A percentile compares a stretch with the other conserved stretches of the same genome.
Evolutionary conservation across 306 rosid genomes (phyloP).

Genomic region (Cucurbita moschata): DNA sequence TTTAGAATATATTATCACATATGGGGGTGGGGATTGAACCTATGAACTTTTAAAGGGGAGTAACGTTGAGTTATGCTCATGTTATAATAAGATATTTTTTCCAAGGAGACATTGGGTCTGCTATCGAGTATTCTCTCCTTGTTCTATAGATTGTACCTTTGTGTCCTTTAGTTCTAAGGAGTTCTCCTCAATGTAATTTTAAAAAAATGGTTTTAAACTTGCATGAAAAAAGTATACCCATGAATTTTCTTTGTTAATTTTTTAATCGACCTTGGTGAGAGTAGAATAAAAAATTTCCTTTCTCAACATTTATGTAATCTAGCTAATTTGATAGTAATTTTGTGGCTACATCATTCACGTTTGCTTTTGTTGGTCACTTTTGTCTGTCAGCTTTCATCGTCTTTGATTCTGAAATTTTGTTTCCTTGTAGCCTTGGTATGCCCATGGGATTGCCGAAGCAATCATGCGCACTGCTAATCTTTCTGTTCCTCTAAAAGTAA

Average conservation of each 20-base stretch:
- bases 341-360: background rate
- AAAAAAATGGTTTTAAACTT: background rate
- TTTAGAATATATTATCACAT: background rate
- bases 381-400: background rate
- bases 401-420: conserved; percentile 7
- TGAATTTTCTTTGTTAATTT: background rate
- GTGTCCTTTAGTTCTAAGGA: background rate
- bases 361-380: background rate
- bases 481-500: conserved; percentile 89
- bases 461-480: conserved; percentile 95
- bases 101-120: background rate
- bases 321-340: background rate
- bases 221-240: background rate
- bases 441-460: conserved; percentile 94
- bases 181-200: background rate
- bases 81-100: background rate
- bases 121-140: background rate
- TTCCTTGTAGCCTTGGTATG: conserved; percentile 84
- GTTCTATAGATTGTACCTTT: background rate
- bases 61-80: too few species aligned
- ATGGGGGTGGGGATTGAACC: background rate
- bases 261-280: background rate
- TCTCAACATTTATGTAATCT: background rate
- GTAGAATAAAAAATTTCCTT: background rate
- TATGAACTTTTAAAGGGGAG: background rate